phyloP scores from a whole-genome alignment of 768 basidiomycete species.

The Tricholomella constricta region DNA sequence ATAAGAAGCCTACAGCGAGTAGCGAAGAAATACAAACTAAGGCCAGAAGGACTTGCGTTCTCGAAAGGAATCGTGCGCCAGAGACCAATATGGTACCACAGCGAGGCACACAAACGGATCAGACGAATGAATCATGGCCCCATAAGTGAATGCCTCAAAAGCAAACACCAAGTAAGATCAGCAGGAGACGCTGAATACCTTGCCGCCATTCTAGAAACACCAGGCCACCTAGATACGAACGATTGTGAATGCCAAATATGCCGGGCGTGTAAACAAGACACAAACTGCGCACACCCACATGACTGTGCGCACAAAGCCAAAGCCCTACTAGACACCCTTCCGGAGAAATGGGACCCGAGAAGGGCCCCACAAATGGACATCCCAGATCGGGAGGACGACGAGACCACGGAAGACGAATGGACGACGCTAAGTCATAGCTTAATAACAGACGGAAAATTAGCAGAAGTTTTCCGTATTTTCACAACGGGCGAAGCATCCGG shows the following conservation, averaged over 20 bases:
- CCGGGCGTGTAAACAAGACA: too few species aligned
- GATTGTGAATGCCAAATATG: background rate
- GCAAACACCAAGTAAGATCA: constrained; percentile 12
- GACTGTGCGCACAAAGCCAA: constrained; percentile 15
- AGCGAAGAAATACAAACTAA: constrained; percentile 22
- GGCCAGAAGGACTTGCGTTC: constrained; percentile 15
- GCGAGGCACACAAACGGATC: constrained; percentile 3
- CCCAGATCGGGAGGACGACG: too few species aligned
- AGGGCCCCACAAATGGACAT: too few species aligned
- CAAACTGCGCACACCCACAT: constrained; percentile 18
- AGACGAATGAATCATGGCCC: background rate
- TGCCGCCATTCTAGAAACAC: background rate
- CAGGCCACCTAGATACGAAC: background rate
- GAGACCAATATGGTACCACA: constrained; percentile 37
- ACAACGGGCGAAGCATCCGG: background rate
- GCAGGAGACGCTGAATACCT: constrained; percentile 11
- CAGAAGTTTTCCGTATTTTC: background rate
- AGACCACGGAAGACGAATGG: too few species aligned
- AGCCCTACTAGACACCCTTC: constrained; percentile 16
- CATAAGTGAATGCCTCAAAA: constrained; percentile 15
- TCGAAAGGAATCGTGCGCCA: constrained; percentile 3
- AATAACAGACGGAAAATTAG: too few species aligned
- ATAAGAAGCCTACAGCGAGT: constrained; percentile 3
- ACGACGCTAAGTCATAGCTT: background rate
- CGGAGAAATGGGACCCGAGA: constrained; percentile 23